Evolutionary conservation across 371 early-diverging fungal genomes (phyloP), one percentile per base, ranked within the genome.

Genomic region (Coemansia sp.): DNA sequence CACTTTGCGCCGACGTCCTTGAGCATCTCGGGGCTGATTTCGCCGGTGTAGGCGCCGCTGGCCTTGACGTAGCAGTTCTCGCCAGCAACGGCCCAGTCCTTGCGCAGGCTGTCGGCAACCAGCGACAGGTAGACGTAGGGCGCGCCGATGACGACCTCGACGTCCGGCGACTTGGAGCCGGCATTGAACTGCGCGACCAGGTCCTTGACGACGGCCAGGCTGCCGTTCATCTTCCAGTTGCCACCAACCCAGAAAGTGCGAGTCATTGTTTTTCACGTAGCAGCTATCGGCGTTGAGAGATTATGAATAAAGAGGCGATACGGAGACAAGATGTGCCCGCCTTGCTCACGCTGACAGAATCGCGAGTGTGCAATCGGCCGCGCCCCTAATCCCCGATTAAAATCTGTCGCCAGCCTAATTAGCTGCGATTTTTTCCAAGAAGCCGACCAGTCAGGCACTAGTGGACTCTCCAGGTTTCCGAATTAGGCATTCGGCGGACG

Each of bases 211-310:
- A 87, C 82, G 57, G 83, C 77, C 51, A 81, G 78, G 64, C 88
- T 84, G 79, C 96, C 98, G 85, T 98, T 98, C 95, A 96, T 93
- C 85, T 96, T 96, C 93, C 95, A 95, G 89, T 96, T 96, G 34
- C 89, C 89, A 36, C 80, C 79, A 57, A 80, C 81, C 64, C 71
- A 72, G 68, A 81, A 81, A 62, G 65, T 63, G 41, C 78, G 78
- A 66, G 76, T 34, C 65, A 70, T 60, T 8, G 30, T 62, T 36
- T 40, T 13, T 26, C 38, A 30, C 13, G 53, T 31, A 31, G 13
- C 26, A 31, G 11, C 16, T 11, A 42, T 14, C 2, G 11, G 47
- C 41, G 30, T 43, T 13, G 7, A 34, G 26, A 47, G 20, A 20
- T 20, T n/a, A 57, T 8, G 30, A 7, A 31, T 30, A 36, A 36